These are phyloP conservation scores for Yamadazyma diospyri DNA, from an alignment of 1,139 yeast species.

Conservation along the genomic window DNA sequence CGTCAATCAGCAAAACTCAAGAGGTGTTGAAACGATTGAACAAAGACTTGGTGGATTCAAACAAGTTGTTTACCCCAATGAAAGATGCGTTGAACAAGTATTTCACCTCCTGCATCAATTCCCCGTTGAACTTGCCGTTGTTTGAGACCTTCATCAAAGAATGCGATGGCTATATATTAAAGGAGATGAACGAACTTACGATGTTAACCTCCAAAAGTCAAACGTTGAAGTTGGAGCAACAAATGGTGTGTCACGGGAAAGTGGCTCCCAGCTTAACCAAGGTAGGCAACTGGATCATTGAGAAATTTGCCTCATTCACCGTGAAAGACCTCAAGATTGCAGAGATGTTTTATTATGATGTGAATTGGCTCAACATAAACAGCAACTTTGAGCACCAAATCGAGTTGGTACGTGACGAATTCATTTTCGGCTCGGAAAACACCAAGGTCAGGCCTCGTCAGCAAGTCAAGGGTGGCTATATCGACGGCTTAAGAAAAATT, in stretches of 20 bases:
- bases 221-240: constrained; percentile 56
- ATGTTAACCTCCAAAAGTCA: constrained; percentile 28
- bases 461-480: constrained; percentile 21
- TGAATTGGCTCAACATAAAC: constrained; percentile 63
- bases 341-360: constrained; percentile 63
- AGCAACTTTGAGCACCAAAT: constrained; percentile 7
- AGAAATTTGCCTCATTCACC: constrained; percentile 29
- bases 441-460: constrained; percentile 20
- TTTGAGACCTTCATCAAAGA: constrained; percentile 66
- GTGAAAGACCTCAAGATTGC: constrained; percentile 41
- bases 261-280: constrained; percentile 45
- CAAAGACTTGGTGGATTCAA: constrained; percentile 38
- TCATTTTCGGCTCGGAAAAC: neutral
- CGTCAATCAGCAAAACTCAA: constrained; percentile 67
- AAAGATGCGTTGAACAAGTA: constrained; percentile 52
- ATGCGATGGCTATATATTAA: constrained; percentile 33
- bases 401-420: constrained; percentile 5
- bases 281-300: constrained; percentile 29
- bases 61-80: constrained; percentile 49
- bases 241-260: constrained; percentile 60
- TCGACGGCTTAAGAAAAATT: constrained; percentile 47
- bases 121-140: constrained; percentile 55
- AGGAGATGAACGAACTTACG: constrained; percentile 24
- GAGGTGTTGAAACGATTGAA: constrained; percentile 49
- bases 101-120: constrained; percentile 48